A percentile compares a stretch with the other conserved stretches of the same genome.
Evolutionary conservation across 148 eudicot genomes (phyloP).

Genomic region (Fagopyrum tataricum): DNA sequence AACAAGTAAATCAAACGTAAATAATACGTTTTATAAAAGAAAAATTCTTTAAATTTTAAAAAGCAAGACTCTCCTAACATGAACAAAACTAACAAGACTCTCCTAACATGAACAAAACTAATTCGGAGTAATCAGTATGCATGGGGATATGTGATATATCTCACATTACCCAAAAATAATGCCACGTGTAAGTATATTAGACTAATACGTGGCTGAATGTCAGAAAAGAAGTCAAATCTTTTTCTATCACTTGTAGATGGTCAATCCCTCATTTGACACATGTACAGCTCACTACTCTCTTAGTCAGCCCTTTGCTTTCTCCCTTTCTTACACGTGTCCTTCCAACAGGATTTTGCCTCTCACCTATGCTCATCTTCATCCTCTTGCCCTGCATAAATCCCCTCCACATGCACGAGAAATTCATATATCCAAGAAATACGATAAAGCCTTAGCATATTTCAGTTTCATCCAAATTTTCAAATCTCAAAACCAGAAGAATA

Average conservation of each 20-base stretch:
- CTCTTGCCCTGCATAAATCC: neutral
- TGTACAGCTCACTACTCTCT: neutral
- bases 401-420: neutral
- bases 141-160: no score
- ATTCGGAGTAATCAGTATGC: neutral
- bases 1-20: no score
- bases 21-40: no score
- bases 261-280: constrained; percentile 9
- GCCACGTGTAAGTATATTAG: neutral
- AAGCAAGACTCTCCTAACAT: no score
- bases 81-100: no score
- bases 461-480: neutral
- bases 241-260: neutral
- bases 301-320: neutral
- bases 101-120: no score
- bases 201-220: neutral
- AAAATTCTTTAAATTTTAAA: no score
- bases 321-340: constrained; percentile 3
- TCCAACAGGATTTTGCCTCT: neutral
- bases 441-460: neutral
- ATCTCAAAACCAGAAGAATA: neutral
- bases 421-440: neutral
- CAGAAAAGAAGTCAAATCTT: neutral
- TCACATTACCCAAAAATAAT: neutral
- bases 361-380: neutral